Evolutionary conservation across 2,329 filamentous ascomycete genomes (phyloP), one percentile per base, ranked within the genome.

Genomic region (Botryotinia convoluta): DNA sequence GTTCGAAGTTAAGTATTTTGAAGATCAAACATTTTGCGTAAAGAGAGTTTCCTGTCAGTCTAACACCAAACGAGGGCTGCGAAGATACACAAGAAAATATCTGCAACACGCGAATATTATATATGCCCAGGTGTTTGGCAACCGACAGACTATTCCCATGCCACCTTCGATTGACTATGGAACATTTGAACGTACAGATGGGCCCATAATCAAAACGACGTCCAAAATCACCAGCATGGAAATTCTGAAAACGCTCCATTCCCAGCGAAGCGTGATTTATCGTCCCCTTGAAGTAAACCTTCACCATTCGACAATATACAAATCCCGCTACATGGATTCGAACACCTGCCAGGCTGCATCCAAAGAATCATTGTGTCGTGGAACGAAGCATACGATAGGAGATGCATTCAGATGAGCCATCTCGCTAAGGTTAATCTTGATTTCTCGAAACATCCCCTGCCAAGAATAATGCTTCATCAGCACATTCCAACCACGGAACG

Each of bases 211-310:
- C 7, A 29, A 29, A 16, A 29, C 26, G 14, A 29, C 14, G n/a
- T 29, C 14, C 26, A 9, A 29, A 18, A 18, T 9, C 2, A 18
- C 51, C 1, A 51, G 48, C 48, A 54, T 54, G 48, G 48, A 54
- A 14, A 6, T 5, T 54, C 7, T 9, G 0, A 9, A 18, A 57
- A 57, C 14, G 14, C 14, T 29, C 3, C 51, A n/a, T 54, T 29
- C 12, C 5, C 51, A 18, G 51, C 6, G 51, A 18, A 16, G 6
- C 5, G 0, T 18, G 29, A 0, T 3, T n/a, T 18, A 29, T 9
- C 7, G 3, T 8, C 51, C 26, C 51, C 6, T n/a, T 29, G 1
- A 18, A 4, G 18, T 32, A 29, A 2, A 18, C 2, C 51, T 3
- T 32, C 2, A 3, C 14, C n/a, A 18, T 32, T 29, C 7, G 12